Percentiles rank a stretch among this genome's conserved stretches.
These are phyloP conservation scores for Linum trigynum DNA, from an alignment of 345 rosid genomes.

Conservation along the genomic window DNA sequence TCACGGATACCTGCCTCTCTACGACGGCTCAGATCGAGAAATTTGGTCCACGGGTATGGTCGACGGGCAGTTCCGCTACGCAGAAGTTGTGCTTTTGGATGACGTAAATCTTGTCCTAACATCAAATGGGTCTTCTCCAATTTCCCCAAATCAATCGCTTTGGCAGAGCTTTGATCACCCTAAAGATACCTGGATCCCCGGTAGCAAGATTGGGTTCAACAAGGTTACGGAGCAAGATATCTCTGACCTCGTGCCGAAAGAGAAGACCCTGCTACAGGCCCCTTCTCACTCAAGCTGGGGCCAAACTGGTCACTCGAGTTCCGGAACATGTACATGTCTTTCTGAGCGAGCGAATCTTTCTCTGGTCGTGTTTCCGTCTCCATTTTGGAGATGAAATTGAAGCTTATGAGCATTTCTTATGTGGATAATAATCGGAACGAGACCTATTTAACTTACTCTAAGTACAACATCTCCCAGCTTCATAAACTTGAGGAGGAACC, in stretches of 20 bases:
- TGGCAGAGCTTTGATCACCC: constrained; percentile 84
- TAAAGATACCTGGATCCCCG: constrained; percentile 61
- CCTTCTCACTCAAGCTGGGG: constrained; percentile 63
- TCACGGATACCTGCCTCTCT: constrained; percentile 52
- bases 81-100: constrained; percentile 40
- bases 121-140: constrained; percentile 22
- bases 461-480: no score
- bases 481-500: no score
- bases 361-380: no score
- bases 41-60: constrained; percentile 60
- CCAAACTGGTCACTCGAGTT: no score
- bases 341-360: no score
- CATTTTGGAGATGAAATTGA: no score
- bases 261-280: constrained; percentile 67
- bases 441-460: constrained; percentile 55
- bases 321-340: no score
- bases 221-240: constrained; percentile 27
- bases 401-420: no score
- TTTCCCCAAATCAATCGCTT: constrained; percentile 13
- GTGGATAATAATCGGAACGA: no score
- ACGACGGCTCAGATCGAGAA: constrained; percentile 32
- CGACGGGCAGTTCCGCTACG: constrained; percentile 16
- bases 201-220: constrained; percentile 39
- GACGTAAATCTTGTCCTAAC: constrained; percentile 55
- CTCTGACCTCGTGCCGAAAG: constrained; percentile 52